phyloP scores from a whole-genome alignment of 2,329 filamentous ascomycete species.

The Pestalotiopsis sp. region DNA sequence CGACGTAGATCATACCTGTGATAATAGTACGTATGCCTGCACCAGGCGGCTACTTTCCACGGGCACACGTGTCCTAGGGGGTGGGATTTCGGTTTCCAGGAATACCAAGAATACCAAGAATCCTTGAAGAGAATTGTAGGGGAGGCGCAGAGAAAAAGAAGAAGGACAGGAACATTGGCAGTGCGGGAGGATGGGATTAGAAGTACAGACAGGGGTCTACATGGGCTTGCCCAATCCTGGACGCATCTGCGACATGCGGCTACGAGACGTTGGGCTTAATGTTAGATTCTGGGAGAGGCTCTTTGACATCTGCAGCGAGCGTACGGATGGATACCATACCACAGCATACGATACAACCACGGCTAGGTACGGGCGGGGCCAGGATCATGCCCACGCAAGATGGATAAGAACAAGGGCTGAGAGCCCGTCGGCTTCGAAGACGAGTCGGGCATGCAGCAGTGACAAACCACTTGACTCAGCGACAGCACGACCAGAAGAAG shows the following conservation, averaged over 20 bases:
- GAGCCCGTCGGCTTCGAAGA: background rate
- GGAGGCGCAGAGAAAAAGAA: slow-evolving; percentile 2
- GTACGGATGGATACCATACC: background rate
- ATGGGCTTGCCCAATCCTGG: slow-evolving; percentile 9
- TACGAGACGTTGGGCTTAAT: slow-evolving; percentile 1
- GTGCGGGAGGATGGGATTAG: background rate
- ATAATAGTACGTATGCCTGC: slow-evolving; percentile 15
- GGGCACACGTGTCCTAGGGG: slow-evolving; percentile 4
- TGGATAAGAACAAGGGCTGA: background rate
- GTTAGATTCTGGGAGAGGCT: slow-evolving; percentile 1
- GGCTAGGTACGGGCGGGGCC: background rate
- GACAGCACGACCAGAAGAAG: background rate
- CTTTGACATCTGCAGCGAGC: slow-evolving; percentile 6
- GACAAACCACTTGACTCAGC: background rate
- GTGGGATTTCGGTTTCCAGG: slow-evolving; percentile 4
- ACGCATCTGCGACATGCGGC: slow-evolving; percentile 16
- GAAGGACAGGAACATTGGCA: background rate
- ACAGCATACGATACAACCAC: background rate
- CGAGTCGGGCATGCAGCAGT: background rate
- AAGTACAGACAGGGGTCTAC: background rate
- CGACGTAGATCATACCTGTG: slow-evolving; percentile 16
- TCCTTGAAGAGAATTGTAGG: background rate
- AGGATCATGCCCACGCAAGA: background rate
- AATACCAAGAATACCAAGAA: background rate
- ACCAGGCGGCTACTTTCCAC: slow-evolving; percentile 17